phyloP scores from a whole-genome alignment of 2,329 filamentous ascomycete genomes.

The Aspergillus caelatus region DNA sequence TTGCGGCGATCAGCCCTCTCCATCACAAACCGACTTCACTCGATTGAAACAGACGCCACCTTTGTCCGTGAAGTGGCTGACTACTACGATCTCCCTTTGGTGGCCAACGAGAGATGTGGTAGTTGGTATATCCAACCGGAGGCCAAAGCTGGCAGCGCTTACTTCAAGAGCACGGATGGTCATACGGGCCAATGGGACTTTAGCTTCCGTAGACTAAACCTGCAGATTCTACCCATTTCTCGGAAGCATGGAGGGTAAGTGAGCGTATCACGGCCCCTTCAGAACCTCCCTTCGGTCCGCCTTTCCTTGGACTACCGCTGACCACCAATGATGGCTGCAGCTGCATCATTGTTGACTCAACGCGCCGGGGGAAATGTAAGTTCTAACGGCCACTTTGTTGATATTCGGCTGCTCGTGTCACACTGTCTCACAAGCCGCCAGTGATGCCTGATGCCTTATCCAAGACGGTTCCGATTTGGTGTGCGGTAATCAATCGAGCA shows the following conservation, averaged over 20 bases:
- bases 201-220: conserved; percentile 79
- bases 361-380: conserved; percentile 80
- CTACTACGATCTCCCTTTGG: conserved; percentile 64
- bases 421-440: conserved; percentile 36
- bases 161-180: conserved; percentile 98
- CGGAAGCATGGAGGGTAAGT: conserved; percentile 66
- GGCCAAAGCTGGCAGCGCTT: conserved; percentile 72
- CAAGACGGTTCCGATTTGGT: conserved; percentile 95
- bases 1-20: conserved; percentile 77
- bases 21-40: conserved; percentile 77
- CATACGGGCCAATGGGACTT: conserved; percentile 91
- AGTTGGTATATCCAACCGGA: conserved; percentile 84
- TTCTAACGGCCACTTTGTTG: conserved; percentile 15
- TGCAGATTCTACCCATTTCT: conserved; percentile 74
- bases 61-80: conserved; percentile 68
- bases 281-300: background rate
- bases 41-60: conserved; percentile 73
- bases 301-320: conserved; percentile 14
- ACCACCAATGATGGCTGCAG: conserved; percentile 26
- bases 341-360: conserved; percentile 86
- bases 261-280: conserved; percentile 25
- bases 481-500: conserved; percentile 76
- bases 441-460: conserved; percentile 92
- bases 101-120: conserved; percentile 93
- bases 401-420: conserved; percentile 6